Conservation (phyloP, 306 rosid genomes). For the Clitoria ternatea region DNA sequence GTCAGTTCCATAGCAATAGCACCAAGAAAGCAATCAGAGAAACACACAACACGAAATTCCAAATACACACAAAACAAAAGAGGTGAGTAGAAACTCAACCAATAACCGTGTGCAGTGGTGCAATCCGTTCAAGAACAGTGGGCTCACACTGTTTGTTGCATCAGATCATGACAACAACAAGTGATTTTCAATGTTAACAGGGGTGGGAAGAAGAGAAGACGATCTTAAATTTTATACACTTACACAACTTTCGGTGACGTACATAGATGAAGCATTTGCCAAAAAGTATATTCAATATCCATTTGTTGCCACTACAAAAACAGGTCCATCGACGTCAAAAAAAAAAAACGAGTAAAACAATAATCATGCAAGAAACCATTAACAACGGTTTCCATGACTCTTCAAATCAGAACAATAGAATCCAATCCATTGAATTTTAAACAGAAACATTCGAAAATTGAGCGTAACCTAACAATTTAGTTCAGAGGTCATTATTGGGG, state of each 20-base stretch:
- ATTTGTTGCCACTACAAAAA: slow-evolving; percentile 94
- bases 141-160: not conserved
- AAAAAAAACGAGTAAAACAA: not conserved
- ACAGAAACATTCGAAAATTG: not conserved
- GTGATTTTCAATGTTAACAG: not conserved
- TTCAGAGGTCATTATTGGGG: not conserved
- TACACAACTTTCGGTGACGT: slow-evolving; percentile 99
- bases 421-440: not conserved
- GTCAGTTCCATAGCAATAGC: slow-evolving; percentile 45
- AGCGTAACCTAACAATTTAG: slow-evolving; percentile 18
- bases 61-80: not conserved
- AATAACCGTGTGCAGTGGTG: not conserved
- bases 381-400: not conserved
- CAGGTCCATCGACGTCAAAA: not conserved
- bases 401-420: not conserved
- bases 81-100: not conserved
- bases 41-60: slow-evolving; percentile 1
- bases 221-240: slow-evolving; percentile 26
- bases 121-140: not conserved
- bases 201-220: not conserved
- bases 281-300: slow-evolving; percentile 97
- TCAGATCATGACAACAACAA: not conserved
- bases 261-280: slow-evolving; percentile 99
- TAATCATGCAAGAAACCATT: not conserved
- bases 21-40: slow-evolving; percentile 32